phyloP scores from a whole-genome alignment of 2,329 filamentous ascomycete genomes.

The Colletotrichum lindemuthianum region DNA sequence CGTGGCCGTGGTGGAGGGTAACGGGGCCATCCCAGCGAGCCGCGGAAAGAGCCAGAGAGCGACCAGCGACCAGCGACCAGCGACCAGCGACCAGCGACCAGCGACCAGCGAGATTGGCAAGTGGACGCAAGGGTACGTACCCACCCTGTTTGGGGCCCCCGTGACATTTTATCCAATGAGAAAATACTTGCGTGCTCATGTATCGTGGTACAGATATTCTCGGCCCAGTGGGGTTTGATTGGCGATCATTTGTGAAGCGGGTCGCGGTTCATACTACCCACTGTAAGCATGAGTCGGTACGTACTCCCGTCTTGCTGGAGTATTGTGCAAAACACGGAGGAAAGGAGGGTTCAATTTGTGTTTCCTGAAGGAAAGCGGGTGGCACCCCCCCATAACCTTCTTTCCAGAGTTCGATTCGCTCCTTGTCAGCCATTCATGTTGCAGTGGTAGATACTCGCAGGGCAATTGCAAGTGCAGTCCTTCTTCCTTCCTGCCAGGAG shows the following conservation, averaged over 20 bases:
- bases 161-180: no score
- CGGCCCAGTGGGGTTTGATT: no score
- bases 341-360: not conserved
- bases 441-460: not conserved
- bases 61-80: no score
- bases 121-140: not conserved
- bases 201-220: no score
- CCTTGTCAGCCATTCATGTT: not conserved
- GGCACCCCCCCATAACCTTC: conserved; percentile 33
- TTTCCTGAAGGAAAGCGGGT: not conserved
- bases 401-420: conserved; percentile 33
- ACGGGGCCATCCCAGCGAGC: conserved; percentile 18
- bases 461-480: no score
- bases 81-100: no score
- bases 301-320: not conserved
- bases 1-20: not conserved
- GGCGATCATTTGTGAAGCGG: no score
- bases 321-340: not conserved
- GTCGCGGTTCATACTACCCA: no score
- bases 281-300: not conserved
- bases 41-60: not conserved
- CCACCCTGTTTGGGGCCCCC: not conserved
- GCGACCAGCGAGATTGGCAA: no score
- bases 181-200: no score
- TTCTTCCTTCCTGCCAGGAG: no score